Base-by-base conservation (phyloP, 2,329 filamentous ascomycete species). In the Graphilbum fragrans region DNA sequence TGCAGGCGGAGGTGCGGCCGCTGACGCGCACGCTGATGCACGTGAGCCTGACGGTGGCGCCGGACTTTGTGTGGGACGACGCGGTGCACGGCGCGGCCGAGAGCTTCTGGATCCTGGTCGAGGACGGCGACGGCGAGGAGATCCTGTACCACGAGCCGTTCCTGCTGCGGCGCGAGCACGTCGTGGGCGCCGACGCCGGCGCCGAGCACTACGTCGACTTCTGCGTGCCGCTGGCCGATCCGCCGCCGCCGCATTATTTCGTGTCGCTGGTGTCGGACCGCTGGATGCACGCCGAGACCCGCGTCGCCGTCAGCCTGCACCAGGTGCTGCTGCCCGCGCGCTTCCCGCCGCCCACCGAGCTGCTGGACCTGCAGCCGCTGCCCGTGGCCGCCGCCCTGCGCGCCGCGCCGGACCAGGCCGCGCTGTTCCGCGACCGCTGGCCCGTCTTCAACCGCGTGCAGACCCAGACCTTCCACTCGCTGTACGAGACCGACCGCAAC, bases 231-330 rank as follows among this genome's bases (percentile, higher is more conserved):
- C 94, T 98, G 50, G 88, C 86, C 1, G 92, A 98, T 52, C 93
- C 93, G 0, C 94, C 96, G 84, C 92, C 92, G 14, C 92, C 93
- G 0, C 94, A 98, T 60, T 98, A 98, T 65, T 98, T 98, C 63
- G 86, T 98, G 53, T 92, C 87, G 0, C 76, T 98, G 32, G 66
- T 95, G 18, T 96, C 90, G 4, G 92, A 98, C 59, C 74, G 92
- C 51, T 98, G 92, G 92, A 95, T 98, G 86, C 86, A 94, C 57
- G 86, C 90, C 1, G 88, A 98, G 64, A 94, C 88, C 1, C 87
- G 88, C 56, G 68, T 98, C 41, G 82, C 90, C 0, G 82, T 98
- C 2, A 90, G 88, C 1, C 96, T 98, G 66, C 84, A 94, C 58
- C 95, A 95, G 58, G 70, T 98, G 22, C 83, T 94, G 35, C 71